These are phyloP conservation scores for Aureobasidium sp. DNA, from an alignment of 2,329 filamentous ascomycete genomes.

Conservation along the genomic window DNA sequence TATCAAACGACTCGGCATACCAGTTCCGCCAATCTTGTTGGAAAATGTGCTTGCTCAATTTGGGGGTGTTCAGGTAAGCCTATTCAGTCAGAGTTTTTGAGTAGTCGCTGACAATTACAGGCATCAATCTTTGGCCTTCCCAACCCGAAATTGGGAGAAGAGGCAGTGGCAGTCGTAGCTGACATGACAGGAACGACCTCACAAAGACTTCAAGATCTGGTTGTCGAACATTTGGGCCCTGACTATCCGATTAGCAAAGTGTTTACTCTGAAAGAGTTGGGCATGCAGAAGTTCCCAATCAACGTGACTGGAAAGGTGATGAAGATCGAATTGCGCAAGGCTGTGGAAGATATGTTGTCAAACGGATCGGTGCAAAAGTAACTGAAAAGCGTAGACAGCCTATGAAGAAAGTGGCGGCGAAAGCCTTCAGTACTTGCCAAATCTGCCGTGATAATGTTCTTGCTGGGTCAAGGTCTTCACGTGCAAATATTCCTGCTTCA, in stretches of 20 bases:
- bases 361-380: background rate
- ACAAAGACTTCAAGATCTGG: background rate
- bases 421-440: no score
- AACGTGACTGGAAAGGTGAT: slow-evolving; percentile 7
- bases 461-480: no score
- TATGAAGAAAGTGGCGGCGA: no score
- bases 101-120: background rate
- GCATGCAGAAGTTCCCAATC: background rate
- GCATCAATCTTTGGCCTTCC: slow-evolving; percentile 2
- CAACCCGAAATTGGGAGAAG: background rate
- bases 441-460: no score
- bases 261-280: background rate
- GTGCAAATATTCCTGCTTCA: no score
- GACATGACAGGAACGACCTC: background rate
- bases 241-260: slow-evolving; percentile 6
- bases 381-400: background rate
- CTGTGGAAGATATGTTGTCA: background rate
- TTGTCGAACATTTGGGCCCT: background rate
- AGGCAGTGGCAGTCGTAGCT: background rate
- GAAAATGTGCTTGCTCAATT: background rate
- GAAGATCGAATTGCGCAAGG: slow-evolving; percentile 7
- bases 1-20: background rate
- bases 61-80: background rate
- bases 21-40: background rate
- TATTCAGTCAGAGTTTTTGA: background rate